phyloP scores from a whole-genome alignment of 345 rosid genomes.

The Boechera divaricarpa region DNA sequence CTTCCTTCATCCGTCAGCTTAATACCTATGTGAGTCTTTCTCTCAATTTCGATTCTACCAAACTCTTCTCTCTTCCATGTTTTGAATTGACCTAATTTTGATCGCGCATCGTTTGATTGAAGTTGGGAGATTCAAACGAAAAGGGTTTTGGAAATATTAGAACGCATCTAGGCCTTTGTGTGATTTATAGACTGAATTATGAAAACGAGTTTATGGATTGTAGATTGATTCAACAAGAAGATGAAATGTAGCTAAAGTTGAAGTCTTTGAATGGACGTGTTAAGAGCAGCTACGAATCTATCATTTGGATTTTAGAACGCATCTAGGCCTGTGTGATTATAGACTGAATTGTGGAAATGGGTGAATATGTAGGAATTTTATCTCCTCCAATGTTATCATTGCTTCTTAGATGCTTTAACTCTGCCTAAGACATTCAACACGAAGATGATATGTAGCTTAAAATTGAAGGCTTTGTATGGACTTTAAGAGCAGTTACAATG shows the following conservation, averaged over 20 bases:
- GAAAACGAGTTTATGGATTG: neutral
- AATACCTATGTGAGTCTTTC: constrained; percentile 66
- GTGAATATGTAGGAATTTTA: neutral
- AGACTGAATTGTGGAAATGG: neutral
- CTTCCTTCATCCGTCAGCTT: constrained; percentile 83
- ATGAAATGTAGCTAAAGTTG: too few relatives aligned
- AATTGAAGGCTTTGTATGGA: neutral
- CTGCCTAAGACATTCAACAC: neutral
- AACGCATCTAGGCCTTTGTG: neutral
- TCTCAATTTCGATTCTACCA: neutral
- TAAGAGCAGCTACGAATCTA: too few relatives aligned
- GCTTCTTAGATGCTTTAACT: neutral
- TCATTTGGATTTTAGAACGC: neutral
- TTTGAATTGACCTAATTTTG: constrained; percentile 31
- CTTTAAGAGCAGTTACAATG: too few relatives aligned
- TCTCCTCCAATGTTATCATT: neutral
- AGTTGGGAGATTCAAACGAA: neutral
- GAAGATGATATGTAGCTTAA: constrained; percentile 15
- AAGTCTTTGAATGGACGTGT: too few relatives aligned
- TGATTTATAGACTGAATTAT: neutral
- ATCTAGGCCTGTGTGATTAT: neutral
- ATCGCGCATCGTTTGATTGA: neutral
- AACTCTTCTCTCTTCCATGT: neutral
- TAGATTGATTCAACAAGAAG: neutral
- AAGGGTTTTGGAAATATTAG: neutral